Percentiles rank a stretch among this genome's conserved stretches.
Evolutionary conservation across 2,329 filamentous ascomycete genomes (phyloP).

Genomic region (Trichoderma citrinoviride): DNA sequence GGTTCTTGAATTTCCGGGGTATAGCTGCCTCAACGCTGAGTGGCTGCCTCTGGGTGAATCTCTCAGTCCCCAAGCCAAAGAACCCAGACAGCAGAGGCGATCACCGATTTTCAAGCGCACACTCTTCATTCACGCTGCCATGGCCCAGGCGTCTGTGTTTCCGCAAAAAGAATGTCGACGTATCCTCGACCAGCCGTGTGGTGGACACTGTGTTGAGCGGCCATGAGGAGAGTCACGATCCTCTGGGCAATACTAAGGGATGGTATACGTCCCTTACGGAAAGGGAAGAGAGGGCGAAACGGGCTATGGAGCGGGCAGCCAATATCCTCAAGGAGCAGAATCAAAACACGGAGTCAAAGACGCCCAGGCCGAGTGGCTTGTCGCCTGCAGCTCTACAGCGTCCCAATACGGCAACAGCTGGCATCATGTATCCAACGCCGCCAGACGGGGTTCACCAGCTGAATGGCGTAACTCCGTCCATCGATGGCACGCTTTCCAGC

Average conservation of each 20-base stretch:
- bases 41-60: conserved; percentile 49
- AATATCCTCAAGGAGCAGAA: conserved; percentile 44
- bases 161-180: conserved; percentile 45
- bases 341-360: conserved; percentile 42
- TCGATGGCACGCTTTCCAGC: conserved; percentile 56
- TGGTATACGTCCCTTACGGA: conserved; percentile 48
- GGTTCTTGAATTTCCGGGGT: conserved; percentile 50
- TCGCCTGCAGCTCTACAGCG: conserved; percentile 53
- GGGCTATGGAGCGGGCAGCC: conserved; percentile 51
- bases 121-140: conserved; percentile 42
- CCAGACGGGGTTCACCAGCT: conserved; percentile 61
- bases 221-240: conserved; percentile 47
- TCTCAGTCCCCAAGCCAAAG: conserved; percentile 48
- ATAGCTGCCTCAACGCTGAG: conserved; percentile 45
- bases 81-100: conserved; percentile 44
- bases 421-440: conserved; percentile 68
- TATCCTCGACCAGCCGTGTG: conserved; percentile 39
- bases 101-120: conserved; percentile 38
- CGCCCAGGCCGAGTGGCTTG: conserved; percentile 46
- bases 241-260: conserved; percentile 45
- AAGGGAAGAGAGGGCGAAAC: conserved; percentile 49
- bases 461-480: conserved; percentile 53
- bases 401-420: conserved; percentile 46
- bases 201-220: conserved; percentile 41
- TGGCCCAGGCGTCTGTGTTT: conserved; percentile 57